Base-by-base conservation (phyloP, 352 stramenopile species). In the Globisporangium barbulae region DNA sequence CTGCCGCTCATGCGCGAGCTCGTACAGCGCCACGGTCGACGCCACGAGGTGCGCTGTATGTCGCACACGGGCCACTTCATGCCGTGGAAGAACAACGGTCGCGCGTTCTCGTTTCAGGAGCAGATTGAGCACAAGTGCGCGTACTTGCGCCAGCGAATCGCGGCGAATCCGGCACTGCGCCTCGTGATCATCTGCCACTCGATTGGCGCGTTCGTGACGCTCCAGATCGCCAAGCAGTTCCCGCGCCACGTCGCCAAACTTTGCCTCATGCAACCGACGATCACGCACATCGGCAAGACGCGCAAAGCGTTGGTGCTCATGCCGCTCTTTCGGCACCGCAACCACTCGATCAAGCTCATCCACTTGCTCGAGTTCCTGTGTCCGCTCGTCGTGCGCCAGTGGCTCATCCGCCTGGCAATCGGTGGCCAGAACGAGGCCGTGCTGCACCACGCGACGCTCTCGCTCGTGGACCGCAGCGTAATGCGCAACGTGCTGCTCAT, bases 221-320 rank as follows among this genome's bases (percentile, higher is more conserved):
- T 92, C 37, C 65, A 89, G 30, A 72, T 92, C 52, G 74, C 82
- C 5, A 56, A 69, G 52, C 63, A 67, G 33, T 92, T 84, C 67
- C 81, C 79, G 19, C 57, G 81, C 45, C 76, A 77, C 28, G 70
- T 90, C 45, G 72, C 65, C 47, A 88, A 79, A 71, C 48, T 89
- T 13, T 82, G 89, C 56, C 59, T 90, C 22, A 88, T 92, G 78
- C 81, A 90, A 61, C 83, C 83, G 2, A 83, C 79, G 15, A 79
- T 92, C 62, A 78, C 79, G 71, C 76, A 86, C 69, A 89, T 92
- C 54, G 78, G 66, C 0, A 45, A 73, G 28, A 79, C 79, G 10
- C 53, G 65, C 3, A 80, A 89, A 53, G 83, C 75, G 42, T 65
- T 59, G 22, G 52, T 71, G 39, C 74, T 90, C 67, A 73, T 72